These are phyloP conservation scores for Hemileccinum hortonii DNA, from an alignment of 1,284 basidiomycete genomes.

Conservation along the genomic window DNA sequence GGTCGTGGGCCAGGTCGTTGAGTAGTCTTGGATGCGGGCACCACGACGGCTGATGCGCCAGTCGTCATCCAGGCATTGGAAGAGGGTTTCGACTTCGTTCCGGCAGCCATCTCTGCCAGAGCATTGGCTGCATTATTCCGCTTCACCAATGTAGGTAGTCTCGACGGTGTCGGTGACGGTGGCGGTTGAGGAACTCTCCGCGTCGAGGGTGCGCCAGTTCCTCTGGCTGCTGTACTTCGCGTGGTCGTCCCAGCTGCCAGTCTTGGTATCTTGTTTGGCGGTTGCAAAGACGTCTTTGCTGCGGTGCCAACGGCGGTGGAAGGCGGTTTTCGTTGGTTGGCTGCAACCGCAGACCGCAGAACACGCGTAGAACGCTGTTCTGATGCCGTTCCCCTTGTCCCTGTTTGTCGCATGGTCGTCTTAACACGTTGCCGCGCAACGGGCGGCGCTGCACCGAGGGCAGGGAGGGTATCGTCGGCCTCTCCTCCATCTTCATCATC, in stretches of 20 bases:
- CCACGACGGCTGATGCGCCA: conserved; percentile 65
- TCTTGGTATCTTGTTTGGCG: conserved; percentile 76
- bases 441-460: conserved; percentile 51
- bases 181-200: conserved; percentile 40
- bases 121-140: conserved; percentile 51
- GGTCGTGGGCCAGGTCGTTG: conserved; percentile 68
- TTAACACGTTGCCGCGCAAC: conserved; percentile 43
- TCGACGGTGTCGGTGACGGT: conserved; percentile 66
- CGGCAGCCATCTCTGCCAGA: conserved; percentile 50
- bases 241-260: conserved; percentile 56
- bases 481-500: conserved; percentile 59
- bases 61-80: conserved; percentile 73
- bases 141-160: conserved; percentile 68
- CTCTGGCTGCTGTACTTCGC: conserved; percentile 38
- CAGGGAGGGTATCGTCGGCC: conserved; percentile 61
- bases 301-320: conserved; percentile 43
- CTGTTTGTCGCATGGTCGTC: conserved; percentile 40
- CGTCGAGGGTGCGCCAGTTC: conserved; percentile 42
- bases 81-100: conserved; percentile 32
- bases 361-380: conserved; percentile 71
- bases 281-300: conserved; percentile 37
- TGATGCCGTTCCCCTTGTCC: conserved; percentile 53
- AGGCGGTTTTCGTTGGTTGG: conserved; percentile 32
- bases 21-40: conserved; percentile 59
- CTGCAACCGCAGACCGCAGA: conserved; percentile 63